Base-by-base conservation (phyloP, 768 basidiomycete genomes). In the Pleurotus salmoneostramineus region DNA sequence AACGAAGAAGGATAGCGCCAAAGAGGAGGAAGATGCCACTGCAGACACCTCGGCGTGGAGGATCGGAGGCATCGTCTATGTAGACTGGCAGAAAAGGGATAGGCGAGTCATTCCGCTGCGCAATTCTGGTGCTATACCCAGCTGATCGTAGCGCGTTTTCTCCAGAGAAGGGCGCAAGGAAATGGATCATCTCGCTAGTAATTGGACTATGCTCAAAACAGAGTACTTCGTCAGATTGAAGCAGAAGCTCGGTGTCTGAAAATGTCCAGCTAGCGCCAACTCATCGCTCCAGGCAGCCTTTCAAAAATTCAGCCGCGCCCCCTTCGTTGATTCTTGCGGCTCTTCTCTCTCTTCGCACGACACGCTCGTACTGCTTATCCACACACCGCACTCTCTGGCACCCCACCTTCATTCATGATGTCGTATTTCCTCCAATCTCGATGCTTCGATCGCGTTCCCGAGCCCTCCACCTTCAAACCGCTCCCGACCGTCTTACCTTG, bases 21-120 rank as follows among this genome's bases (percentile, higher is more conserved):
- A 69, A 67, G 62, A 64, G 58, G 68, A 72, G 37, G 56, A 62
- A 43, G 65, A 71, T 57, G 64, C 66, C 49, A 66, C 70, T 47
- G 60, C 63, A 62, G 70, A 74, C 54, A 63, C 83, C 55, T 68
- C 74, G 61, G 75, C 67, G 54, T 88, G 87, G 87, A 71, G 71
- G 61, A 76, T 80, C 62, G 77, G 75, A 34, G 87, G 85, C 5
- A 65, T 66, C 61, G 64, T 74, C 60, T 75, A 76, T 63, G 69
- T 69, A 54, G 87, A 87, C 63, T 88, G 87, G 86, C 69, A 75
- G 40, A 80, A 75, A 69, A 81, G 80, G 66, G 81, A 83, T 59
- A 77, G 76, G 87, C 71, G 61, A 71, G 75, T 67, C 21, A 15
- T 43, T 3, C 12, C 32, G 15, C 52, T 40, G 36, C 52, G 21